A percentile compares a stretch with the other conserved stretches of the same genome.
phyloP scores from a whole-genome alignment of 1,284 basidiomycete species.

The Pascua guehoae region DNA sequence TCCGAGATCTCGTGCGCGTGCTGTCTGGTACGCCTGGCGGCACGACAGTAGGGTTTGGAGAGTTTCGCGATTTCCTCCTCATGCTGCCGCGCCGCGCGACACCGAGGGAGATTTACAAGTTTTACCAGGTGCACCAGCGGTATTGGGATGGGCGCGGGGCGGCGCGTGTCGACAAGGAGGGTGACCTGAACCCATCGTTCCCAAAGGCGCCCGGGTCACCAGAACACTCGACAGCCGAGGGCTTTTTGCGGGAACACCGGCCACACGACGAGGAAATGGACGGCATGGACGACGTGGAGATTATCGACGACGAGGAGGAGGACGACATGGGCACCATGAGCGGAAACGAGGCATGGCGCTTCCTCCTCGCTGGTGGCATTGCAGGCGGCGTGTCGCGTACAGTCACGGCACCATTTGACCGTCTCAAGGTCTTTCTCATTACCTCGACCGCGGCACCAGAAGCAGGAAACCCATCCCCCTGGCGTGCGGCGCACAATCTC shows the following conservation, averaged over 20 bases:
- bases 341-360: conserved; percentile 73
- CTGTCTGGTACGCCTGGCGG: conserved; percentile 55
- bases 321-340: conserved; percentile 64
- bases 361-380: conserved; percentile 87
- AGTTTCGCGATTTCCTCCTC: conserved; percentile 86
- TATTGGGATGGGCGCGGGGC: conserved; percentile 71
- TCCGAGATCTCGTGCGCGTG: conserved; percentile 75
- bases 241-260: conserved; percentile 21
- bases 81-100: conserved; percentile 77
- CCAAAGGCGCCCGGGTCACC: conserved; percentile 33
- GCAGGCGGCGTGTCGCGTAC: conserved; percentile 94
- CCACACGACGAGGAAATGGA: conserved; percentile 44
- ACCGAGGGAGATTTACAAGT: conserved; percentile 73
- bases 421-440: conserved; percentile 95
- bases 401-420: conserved; percentile 95
- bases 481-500: conserved; percentile 55
- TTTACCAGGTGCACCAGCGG: conserved; percentile 69
- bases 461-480: conserved; percentile 46
- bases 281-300: conserved; percentile 51
- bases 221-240: conserved; percentile 22
- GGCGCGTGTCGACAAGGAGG: conserved; percentile 81
- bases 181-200: conserved; percentile 54
- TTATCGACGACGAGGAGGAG: conserved; percentile 59
- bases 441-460: conserved; percentile 56
- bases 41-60: conserved; percentile 65